phyloP scores from a whole-genome alignment of 768 basidiomycete species.

The Trametes punicea region DNA sequence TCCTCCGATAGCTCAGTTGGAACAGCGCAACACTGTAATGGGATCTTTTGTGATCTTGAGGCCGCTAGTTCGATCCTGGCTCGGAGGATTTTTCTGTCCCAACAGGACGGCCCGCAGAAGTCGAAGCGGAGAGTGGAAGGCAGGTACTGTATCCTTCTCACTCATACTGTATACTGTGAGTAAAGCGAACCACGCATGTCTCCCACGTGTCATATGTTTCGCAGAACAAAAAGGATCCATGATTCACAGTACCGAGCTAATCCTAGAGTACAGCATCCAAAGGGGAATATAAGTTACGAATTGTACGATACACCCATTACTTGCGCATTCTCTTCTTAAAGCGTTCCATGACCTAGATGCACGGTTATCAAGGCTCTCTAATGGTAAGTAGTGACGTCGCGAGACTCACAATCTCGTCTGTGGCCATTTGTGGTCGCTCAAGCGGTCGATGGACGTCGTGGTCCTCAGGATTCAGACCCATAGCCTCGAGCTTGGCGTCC shows the following conservation, averaged over 20 bases:
- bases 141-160: too few species aligned
- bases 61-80: slow-evolving; percentile 14
- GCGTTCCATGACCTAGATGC: slow-evolving; percentile 77
- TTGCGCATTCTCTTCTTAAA: slow-evolving; percentile 96
- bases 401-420: slow-evolving; percentile 77
- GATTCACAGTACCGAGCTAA: background rate
- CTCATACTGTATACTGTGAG: too few species aligned
- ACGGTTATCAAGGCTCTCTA: background rate
- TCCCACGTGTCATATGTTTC: too few species aligned
- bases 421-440: slow-evolving; percentile 75
- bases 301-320: slow-evolving; percentile 30
- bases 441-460: slow-evolving; percentile 38
- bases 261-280: background rate
- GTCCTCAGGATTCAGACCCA: slow-evolving; percentile 65
- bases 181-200: too few species aligned
- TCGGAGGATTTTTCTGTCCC: slow-evolving; percentile 9
- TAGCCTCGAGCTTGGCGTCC: slow-evolving; percentile 84
- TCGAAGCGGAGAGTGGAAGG: too few species aligned
- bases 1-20: slow-evolving; percentile 17
- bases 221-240: background rate
- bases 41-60: background rate
- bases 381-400: background rate
- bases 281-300: background rate
- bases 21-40: slow-evolving; percentile 15
- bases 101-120: too few species aligned